Conservation (phyloP, 2,329 filamentous ascomycete species). For the Stemphylium vesicarium region DNA sequence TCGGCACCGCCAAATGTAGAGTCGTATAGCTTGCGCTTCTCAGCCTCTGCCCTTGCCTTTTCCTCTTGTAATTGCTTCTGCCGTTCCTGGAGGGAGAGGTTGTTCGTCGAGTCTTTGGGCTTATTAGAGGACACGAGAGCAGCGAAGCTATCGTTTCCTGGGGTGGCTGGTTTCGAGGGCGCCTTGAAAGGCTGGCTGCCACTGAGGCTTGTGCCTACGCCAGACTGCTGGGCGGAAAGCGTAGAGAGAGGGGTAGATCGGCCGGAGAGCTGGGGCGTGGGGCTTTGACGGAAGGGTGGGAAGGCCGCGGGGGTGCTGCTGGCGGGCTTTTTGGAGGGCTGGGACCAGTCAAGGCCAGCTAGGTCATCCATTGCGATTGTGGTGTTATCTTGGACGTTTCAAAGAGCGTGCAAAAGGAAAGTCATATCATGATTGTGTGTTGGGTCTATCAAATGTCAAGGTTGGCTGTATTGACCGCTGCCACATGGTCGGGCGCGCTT, state of each 20-base stretch:
- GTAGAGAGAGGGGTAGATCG: slow-evolving; percentile 48
- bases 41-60: slow-evolving; percentile 76
- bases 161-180: slow-evolving; percentile 60
- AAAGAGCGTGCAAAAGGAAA: slow-evolving; percentile 8
- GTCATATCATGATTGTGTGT: slow-evolving; percentile 32
- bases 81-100: slow-evolving; percentile 70
- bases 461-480: slow-evolving; percentile 5
- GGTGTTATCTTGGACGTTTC: slow-evolving; percentile 5
- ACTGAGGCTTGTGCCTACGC: slow-evolving; percentile 39
- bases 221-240: slow-evolving; percentile 50
- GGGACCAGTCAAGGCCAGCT: slow-evolving; percentile 56
- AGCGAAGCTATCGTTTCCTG: slow-evolving; percentile 74
- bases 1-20: slow-evolving; percentile 73
- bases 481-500: slow-evolving; percentile 14
- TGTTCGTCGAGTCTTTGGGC: slow-evolving; percentile 67
- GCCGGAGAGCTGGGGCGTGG: slow-evolving; percentile 49
- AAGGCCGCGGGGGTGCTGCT: slow-evolving; percentile 37
- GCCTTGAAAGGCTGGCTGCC: slow-evolving; percentile 54
- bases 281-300: slow-evolving; percentile 46
- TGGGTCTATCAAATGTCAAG: slow-evolving; percentile 1
- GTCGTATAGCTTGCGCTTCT: slow-evolving; percentile 73
- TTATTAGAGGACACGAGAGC: slow-evolving; percentile 70
- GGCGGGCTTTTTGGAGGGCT: slow-evolving; percentile 36
- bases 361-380: slow-evolving; percentile 58
- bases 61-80: slow-evolving; percentile 77